Conservation (phyloP, 1,139 yeast species). For the Scheffersomyces illinoinensis region DNA sequence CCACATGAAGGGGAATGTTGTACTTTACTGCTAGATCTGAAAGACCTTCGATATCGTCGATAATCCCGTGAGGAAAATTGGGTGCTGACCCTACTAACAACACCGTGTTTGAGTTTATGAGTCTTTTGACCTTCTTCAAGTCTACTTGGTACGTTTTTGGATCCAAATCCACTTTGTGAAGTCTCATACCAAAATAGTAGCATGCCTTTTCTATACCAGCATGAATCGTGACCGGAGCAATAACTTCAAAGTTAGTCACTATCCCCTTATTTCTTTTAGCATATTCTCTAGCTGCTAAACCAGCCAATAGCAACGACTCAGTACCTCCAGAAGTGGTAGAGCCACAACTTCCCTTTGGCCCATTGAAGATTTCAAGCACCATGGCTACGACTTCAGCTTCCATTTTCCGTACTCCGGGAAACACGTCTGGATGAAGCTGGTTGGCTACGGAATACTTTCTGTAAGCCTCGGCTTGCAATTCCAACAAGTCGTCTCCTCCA, state of each 20-base stretch:
- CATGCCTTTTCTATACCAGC: slow-evolving; percentile 97
- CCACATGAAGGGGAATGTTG: slow-evolving; percentile 85
- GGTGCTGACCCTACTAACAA: slow-evolving; percentile 93
- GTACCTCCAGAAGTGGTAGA: slow-evolving; percentile 98
- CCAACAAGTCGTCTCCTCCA: slow-evolving; percentile 76
- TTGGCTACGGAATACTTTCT: slow-evolving; percentile 81
- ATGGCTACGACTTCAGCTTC: slow-evolving; percentile 92
- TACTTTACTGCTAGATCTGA: slow-evolving; percentile 64
- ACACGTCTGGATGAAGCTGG: slow-evolving; percentile 95
- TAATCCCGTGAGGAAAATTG: slow-evolving; percentile 93
- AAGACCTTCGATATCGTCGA: slow-evolving; percentile 80
- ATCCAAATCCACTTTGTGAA: slow-evolving; percentile 79
- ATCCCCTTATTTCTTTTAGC: slow-evolving; percentile 60
- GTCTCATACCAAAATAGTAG: slow-evolving; percentile 81
- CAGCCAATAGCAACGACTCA: slow-evolving; percentile 82
- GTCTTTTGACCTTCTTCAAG: slow-evolving; percentile 56
- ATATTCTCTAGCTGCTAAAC: slow-evolving; percentile 79
- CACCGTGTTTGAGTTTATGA: slow-evolving; percentile 78
- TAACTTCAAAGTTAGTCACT: slow-evolving; percentile 69
- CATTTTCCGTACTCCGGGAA: slow-evolving; percentile 96
- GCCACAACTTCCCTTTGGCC: slow-evolving; percentile 78
- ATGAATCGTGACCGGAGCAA: slow-evolving; percentile 88
- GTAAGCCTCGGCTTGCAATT: slow-evolving; percentile 76
- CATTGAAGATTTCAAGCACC: slow-evolving; percentile 77
- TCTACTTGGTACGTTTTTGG: slow-evolving; percentile 70